These are phyloP conservation scores for Sphaerobolus stellatus DNA, from an alignment of 1,284 basidiomycete species.

Conservation along the genomic window DNA sequence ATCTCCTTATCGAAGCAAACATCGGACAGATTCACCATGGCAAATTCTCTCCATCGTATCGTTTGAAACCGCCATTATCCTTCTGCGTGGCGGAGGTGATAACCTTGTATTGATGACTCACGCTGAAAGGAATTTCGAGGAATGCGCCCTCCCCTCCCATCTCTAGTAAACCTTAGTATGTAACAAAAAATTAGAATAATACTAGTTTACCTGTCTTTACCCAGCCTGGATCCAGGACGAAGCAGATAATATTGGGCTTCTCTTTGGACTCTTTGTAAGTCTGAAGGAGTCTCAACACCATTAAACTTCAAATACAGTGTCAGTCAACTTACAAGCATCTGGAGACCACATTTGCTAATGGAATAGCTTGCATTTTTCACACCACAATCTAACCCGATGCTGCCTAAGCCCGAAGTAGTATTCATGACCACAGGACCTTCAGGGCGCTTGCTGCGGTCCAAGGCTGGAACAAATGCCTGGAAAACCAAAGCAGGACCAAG, in stretches of 20 bases:
- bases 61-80: constrained; percentile 33
- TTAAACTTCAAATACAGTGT: background rate
- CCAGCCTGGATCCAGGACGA: constrained; percentile 24
- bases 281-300: constrained; percentile 6
- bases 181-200: background rate
- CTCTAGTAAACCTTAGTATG: constrained; percentile 1
- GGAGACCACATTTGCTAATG: constrained; percentile 11
- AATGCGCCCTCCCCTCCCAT: constrained; percentile 34
- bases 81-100: constrained; percentile 21
- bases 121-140: constrained; percentile 31
- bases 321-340: constrained; percentile 14
- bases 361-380: constrained; percentile 11
- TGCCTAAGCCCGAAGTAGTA: constrained; percentile 8
- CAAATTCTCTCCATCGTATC: constrained; percentile 26
- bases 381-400: constrained; percentile 12
- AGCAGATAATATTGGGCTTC: constrained; percentile 19
- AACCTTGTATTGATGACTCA: constrained; percentile 26
- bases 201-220: constrained; percentile 22
- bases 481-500: constrained; percentile 12
- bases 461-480: constrained; percentile 8
- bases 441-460: constrained; percentile 7
- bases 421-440: constrained; percentile 14
- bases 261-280: constrained; percentile 24
- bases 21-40: constrained; percentile 19
- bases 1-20: no score